phyloP scores from a whole-genome alignment of 1,284 basidiomycete species.

The Mycena sp. region DNA sequence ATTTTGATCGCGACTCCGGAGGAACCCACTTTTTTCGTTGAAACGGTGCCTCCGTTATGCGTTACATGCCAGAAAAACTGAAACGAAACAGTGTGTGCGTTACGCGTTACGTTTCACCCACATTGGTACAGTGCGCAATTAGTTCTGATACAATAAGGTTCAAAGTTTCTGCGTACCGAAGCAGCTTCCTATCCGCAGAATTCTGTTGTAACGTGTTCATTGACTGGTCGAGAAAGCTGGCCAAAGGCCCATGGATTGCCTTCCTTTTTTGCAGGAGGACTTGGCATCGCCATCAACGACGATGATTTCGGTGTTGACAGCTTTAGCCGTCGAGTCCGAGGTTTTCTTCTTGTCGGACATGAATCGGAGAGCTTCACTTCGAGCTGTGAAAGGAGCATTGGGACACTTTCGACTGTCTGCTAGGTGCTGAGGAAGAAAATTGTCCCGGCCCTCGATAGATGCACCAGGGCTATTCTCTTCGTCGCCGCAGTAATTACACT shows the following conservation, averaged over 20 bases:
- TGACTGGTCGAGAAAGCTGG: background rate
- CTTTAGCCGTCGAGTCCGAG: background rate
- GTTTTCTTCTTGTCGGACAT: background rate
- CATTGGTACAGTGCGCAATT: no score
- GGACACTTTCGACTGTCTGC: slow-evolving; percentile 14
- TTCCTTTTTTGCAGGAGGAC: background rate
- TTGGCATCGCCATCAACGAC: slow-evolving; percentile 2
- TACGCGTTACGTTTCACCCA: no score
- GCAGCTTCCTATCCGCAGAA: slow-evolving; percentile 4
- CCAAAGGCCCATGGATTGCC: background rate
- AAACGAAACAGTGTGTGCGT: no score
- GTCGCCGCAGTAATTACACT: slow-evolving; percentile 29
- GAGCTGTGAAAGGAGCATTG: slow-evolving; percentile 1
- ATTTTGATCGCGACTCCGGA: no score
- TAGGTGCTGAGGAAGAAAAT: slow-evolving; percentile 28
- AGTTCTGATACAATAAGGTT: background rate
- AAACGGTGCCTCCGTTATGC: no score
- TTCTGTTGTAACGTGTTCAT: background rate
- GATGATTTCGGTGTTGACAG: background rate
- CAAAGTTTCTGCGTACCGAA: background rate
- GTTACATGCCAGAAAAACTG: no score
- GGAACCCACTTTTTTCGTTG: no score
- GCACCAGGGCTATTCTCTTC: background rate
- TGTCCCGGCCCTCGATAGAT: slow-evolving; percentile 30
- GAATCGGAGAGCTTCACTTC: background rate